phyloP scores from a whole-genome alignment of 2,329 filamentous ascomycete genomes.

The Diaporthe citriasiana region DNA sequence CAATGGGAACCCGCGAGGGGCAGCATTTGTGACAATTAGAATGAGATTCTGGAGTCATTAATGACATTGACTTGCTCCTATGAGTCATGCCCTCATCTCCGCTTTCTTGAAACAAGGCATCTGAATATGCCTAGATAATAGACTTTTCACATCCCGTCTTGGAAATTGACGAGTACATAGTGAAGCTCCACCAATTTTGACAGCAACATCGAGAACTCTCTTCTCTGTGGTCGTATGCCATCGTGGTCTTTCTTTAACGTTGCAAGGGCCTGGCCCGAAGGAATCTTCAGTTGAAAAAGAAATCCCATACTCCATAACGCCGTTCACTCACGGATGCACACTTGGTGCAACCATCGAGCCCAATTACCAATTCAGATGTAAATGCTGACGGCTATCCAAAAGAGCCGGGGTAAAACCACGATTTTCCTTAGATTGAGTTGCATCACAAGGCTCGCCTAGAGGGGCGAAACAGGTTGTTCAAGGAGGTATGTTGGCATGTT shows the following conservation, averaged over 20 bases:
- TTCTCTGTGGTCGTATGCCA: background rate
- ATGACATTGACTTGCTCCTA: background rate
- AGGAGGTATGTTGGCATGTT: no score
- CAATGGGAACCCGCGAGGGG: no score
- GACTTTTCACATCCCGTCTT: background rate
- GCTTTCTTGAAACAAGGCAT: background rate
- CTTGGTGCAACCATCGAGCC: background rate
- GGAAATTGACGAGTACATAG: background rate
- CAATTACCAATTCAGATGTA: background rate
- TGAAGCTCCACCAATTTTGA: background rate
- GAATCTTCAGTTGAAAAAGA: background rate
- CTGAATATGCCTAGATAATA: background rate
- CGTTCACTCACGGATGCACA: background rate
- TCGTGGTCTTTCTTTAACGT: background rate
- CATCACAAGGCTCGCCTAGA: background rate
- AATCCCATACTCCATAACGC: background rate
- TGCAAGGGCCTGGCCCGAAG: background rate
- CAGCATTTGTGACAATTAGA: background rate
- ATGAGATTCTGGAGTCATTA: background rate
- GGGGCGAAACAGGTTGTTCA: background rate
- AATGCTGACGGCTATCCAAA: background rate
- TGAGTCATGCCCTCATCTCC: no score
- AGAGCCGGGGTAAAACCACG: background rate
- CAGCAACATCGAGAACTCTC: background rate
- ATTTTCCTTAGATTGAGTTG: background rate